These are phyloP conservation scores for Citrus trifoliata DNA, from an alignment of 345 rosid species.

Conservation along the genomic window DNA sequence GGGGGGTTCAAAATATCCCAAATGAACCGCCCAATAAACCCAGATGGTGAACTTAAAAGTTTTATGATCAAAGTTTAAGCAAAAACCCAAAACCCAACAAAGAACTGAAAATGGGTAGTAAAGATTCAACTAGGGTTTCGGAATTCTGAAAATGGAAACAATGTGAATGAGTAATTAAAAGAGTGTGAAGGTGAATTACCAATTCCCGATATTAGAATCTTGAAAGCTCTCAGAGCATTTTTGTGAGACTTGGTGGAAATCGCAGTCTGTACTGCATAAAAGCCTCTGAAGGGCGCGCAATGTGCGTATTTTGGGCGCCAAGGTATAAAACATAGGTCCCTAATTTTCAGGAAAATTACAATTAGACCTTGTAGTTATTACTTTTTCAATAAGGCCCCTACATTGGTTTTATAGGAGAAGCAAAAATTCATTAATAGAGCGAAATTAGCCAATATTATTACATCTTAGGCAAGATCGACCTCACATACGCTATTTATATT, in stretches of 20 bases:
- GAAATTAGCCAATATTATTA: too few species aligned
- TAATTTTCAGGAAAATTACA: too few species aligned
- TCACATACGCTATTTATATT: too few species aligned
- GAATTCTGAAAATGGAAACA: neutral
- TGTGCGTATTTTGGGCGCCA: neutral
- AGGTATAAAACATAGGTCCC: neutral
- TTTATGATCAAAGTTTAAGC: neutral
- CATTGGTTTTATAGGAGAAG: too few species aligned
- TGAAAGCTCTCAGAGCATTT: neutral
- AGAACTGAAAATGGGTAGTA: neutral
- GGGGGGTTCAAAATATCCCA: neutral
- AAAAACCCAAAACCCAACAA: neutral
- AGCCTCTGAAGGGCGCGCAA: neutral
- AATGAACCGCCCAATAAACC: neutral
- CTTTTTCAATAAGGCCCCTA: too few species aligned
- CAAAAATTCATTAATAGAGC: too few species aligned
- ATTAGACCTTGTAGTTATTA: too few species aligned
- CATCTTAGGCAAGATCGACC: too few species aligned
- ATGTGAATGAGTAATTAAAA: neutral
- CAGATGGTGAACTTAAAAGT: neutral
- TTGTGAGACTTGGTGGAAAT: too few species aligned
- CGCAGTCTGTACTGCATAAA: too few species aligned
- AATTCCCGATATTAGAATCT: neutral
- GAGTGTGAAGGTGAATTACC: neutral
- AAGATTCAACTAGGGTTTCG: neutral